Conservation (phyloP, 225 moss, liverwort and hornwort species). For the Asterella californica region DNA sequence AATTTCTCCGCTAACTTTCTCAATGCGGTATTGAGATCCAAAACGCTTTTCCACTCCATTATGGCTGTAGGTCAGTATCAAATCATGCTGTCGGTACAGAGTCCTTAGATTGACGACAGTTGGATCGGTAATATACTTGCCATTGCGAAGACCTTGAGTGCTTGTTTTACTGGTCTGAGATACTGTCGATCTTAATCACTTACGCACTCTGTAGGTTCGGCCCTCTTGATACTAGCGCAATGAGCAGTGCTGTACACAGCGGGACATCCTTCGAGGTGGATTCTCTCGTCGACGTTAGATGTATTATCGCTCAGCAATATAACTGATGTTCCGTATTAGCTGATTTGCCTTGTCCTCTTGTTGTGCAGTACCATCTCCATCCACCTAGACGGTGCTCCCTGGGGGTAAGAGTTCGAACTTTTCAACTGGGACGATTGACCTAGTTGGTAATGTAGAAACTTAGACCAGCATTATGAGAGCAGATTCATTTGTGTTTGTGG, state of each 20-base stretch:
- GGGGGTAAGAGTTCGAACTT: conserved; percentile 61
- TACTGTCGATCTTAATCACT: too few species aligned
- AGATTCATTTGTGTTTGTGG: not conserved
- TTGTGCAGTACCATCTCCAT: conserved; percentile 89
- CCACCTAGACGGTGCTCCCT: conserved; percentile 75
- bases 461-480: not conserved
- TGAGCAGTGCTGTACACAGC: not conserved
- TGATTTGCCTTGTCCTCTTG: conserved; percentile 8
- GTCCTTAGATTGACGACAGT: too few species aligned
- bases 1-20: not conserved
- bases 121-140: too few species aligned
- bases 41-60: not conserved
- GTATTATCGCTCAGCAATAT: not conserved
- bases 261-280: not conserved
- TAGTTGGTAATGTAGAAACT: not conserved
- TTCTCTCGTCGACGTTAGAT: too few species aligned
- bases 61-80: too few species aligned
- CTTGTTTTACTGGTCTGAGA: too few species aligned
- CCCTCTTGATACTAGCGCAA: too few species aligned
- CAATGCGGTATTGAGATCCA: not conserved
- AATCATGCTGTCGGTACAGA: too few species aligned
- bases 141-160: too few species aligned
- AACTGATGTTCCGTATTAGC: not conserved
- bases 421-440: not conserved
- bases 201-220: too few species aligned